A percentile compares a stretch with the other conserved stretches of the same genome.
These are phyloP conservation scores for Collybia sp. DNA, from an alignment of 768 basidiomycete genomes.

Conservation along the genomic window DNA sequence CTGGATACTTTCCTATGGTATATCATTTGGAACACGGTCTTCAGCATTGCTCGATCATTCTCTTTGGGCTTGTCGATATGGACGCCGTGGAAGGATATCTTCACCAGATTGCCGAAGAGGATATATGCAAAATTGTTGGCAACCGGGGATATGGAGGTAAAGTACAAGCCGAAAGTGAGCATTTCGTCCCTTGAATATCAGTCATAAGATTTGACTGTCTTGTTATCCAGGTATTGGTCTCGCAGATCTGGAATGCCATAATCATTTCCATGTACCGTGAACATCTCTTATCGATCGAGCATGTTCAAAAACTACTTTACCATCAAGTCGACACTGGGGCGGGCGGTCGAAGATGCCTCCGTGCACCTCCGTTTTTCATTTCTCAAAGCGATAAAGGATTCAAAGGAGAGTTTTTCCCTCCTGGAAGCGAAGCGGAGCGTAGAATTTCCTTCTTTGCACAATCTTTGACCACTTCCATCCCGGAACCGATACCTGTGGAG, in stretches of 20 bases:
- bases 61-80: constrained; percentile 91
- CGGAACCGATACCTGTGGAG: constrained; percentile 91
- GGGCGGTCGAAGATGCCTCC: constrained; percentile 85
- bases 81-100: constrained; percentile 99
- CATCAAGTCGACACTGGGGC: constrained; percentile 84
- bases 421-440: constrained; percentile 92
- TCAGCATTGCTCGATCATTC: constrained; percentile 86
- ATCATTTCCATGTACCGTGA: constrained; percentile 99
- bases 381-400: constrained; percentile 86
- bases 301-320: constrained; percentile 96
- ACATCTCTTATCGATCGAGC: constrained; percentile 96
- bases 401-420: constrained; percentile 86
- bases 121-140: constrained; percentile 95
- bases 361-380: constrained; percentile 98
- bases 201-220: constrained; percentile 1
- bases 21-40: constrained; percentile 98
- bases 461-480: constrained; percentile 92
- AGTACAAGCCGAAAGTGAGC: constrained; percentile 97
- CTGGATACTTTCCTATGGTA: constrained; percentile 99
- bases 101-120: constrained; percentile 90
- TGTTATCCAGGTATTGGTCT: constrained; percentile 76
- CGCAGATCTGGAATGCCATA: constrained; percentile 99
- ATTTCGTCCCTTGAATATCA: not conserved
- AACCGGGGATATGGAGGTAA: constrained; percentile 93
- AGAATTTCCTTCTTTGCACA: constrained; percentile 99